These are phyloP conservation scores for Pythium guiyangense DNA, from an alignment of 352 stramenopile species.

Conservation along the genomic window DNA sequence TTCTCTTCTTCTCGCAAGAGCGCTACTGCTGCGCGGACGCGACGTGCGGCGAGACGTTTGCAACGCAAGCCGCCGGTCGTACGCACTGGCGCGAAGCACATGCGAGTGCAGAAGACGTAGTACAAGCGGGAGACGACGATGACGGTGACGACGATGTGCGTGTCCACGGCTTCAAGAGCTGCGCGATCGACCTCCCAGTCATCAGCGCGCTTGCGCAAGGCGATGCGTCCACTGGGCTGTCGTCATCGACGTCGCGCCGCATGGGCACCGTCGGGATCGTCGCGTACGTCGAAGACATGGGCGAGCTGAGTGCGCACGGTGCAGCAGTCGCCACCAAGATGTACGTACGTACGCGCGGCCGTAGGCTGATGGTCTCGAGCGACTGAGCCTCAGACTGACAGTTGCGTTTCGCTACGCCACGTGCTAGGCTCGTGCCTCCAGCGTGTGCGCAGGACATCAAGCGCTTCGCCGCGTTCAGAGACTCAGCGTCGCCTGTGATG, in stretches of 20 bases:
- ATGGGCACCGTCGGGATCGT: slow-evolving; percentile 28
- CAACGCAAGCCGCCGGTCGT: slow-evolving; percentile 18
- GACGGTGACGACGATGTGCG: too few relatives aligned
- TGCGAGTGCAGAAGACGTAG: background rate
- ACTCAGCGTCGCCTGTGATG: background rate
- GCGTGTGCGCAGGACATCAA: slow-evolving; percentile 1
- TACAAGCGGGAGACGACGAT: background rate
- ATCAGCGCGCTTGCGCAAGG: slow-evolving; percentile 8
- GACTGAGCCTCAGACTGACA: background rate
- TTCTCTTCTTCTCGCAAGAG: slow-evolving; percentile 62
- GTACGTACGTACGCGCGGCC: slow-evolving; percentile 8
- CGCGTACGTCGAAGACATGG: slow-evolving; percentile 35
- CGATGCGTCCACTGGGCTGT: background rate
- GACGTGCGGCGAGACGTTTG: slow-evolving; percentile 30
- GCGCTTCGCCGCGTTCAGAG: slow-evolving; percentile 1
- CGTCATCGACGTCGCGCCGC: slow-evolving; percentile 1
- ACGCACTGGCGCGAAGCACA: slow-evolving; percentile 40
- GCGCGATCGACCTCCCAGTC: slow-evolving; percentile 54
- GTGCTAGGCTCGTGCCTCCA: slow-evolving; percentile 1
- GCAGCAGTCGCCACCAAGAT: background rate
- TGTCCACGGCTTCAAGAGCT: slow-evolving; percentile 34
- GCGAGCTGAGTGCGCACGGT: slow-evolving; percentile 13
- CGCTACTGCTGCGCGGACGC: slow-evolving; percentile 33
- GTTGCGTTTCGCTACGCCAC: background rate
- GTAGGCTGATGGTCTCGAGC: too few relatives aligned